Percentiles rank a stretch among this genome's conserved stretches.
Evolutionary conservation across 768 basidiomycete genomes (phyloP).

Genomic region (Lactarius trivialis): DNA sequence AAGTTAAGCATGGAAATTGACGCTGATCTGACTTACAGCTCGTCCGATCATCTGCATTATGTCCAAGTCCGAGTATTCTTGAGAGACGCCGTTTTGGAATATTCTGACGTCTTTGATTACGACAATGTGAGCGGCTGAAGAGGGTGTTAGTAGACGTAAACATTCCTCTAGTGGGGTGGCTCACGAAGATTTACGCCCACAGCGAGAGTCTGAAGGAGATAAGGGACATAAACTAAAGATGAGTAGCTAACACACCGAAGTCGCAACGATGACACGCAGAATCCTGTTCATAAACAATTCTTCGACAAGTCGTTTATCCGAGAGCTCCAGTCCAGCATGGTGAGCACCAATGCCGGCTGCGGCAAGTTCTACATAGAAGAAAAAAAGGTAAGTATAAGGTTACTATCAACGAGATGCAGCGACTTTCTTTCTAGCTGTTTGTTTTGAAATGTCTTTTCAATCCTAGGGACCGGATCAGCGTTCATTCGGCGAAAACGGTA

Average conservation of each 20-base stretch:
- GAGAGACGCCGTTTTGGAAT: slow-evolving; percentile 60
- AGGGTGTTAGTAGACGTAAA: neutral
- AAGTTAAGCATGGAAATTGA: neutral
- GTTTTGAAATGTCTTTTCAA: slow-evolving; percentile 54
- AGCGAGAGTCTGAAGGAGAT: slow-evolving; percentile 66
- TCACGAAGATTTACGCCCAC: slow-evolving; percentile 93
- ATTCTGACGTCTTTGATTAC: slow-evolving; percentile 86
- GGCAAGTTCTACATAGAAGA: slow-evolving; percentile 46
- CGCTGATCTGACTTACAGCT: slow-evolving; percentile 46
- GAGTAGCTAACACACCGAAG: slow-evolving; percentile 53
- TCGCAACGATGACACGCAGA: slow-evolving; percentile 68
- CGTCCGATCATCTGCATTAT: slow-evolving; percentile 96
- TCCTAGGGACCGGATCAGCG: slow-evolving; percentile 34
- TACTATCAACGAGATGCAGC: neutral
- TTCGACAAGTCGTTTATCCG: slow-evolving; percentile 72
- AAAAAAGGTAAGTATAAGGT: neutral
- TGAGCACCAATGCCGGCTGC: slow-evolving; percentile 78
- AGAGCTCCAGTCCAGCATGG: slow-evolving; percentile 75
- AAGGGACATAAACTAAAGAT: slow-evolving; percentile 4
- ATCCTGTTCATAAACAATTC: slow-evolving; percentile 58
- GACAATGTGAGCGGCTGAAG: slow-evolving; percentile 82
- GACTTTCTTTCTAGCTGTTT: slow-evolving; percentile 54
- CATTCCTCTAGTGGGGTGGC: slow-evolving; percentile 25
- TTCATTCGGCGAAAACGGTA: neutral
- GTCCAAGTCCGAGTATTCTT: slow-evolving; percentile 89